Base-by-base conservation (phyloP, 306 rosid species). In the Castanea mollissima region DNA sequence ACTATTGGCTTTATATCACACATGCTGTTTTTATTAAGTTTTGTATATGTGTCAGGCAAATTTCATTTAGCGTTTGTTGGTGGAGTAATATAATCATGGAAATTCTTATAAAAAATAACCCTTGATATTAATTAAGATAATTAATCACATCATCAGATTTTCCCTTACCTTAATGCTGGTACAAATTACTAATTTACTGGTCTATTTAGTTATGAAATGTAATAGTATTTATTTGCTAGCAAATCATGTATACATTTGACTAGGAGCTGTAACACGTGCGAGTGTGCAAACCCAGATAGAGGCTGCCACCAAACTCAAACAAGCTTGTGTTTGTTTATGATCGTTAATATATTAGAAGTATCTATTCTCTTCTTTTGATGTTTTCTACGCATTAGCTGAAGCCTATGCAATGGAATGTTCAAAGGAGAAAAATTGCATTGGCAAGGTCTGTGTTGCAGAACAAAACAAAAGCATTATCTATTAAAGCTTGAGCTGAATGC, bases 1-100 rank as follows among this genome's bases (percentile, higher is more conserved):
- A 29, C 54, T 38, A 64, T 52, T 81, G 74, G 41, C 88, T 83
- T 62, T 54, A 67, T 72, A 34, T 82, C 74, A 80, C 58, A 65
- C 14, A 20, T 62, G 29, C 6, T n/a, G 35, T 23, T 38, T 7
- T 38, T 38, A 38, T 38, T 0, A 38, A 2, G 46, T 10, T 38
- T 7, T 38, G 46, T 38, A 38, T 38, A 38, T 7, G 31, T 38
- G 14, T 10, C 12, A 16, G 13, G 56, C 69, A 8, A 32, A 21
- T 21, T 10, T 60, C 14, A 46, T 57, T 55, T 79, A 3, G 3
- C 13, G 41, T 15, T n/a, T 20, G 55, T 31, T 27, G 27, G 76
- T 44, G 52, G 65, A 57, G 5, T 25, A 16, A 16, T 62, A 4
- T 51, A 44, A 16, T 12, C 27, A 1, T 25, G 27, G 27, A 25